These are phyloP conservation scores for Yamadazyma olivae DNA, from an alignment of 805 yeast genomes.

Conservation along the genomic window DNA sequence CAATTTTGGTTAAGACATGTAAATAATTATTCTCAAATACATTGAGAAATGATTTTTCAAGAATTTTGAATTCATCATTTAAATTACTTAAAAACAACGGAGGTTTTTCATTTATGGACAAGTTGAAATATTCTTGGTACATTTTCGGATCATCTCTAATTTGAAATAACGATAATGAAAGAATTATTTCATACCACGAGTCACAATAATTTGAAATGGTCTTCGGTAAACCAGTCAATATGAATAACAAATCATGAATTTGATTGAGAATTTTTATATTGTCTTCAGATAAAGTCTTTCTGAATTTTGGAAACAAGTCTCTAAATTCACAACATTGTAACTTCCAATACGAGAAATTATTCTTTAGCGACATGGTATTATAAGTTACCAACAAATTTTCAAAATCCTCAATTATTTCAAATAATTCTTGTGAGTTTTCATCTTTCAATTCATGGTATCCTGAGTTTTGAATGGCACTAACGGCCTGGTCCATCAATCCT, in stretches of 20 bases:
- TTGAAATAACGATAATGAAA: slow-evolving; percentile 55
- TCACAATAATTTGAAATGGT: slow-evolving; percentile 51
- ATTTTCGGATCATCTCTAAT: slow-evolving; percentile 43
- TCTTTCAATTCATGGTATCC: slow-evolving; percentile 38
- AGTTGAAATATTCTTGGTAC: slow-evolving; percentile 30
- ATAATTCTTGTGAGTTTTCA: slow-evolving; percentile 29
- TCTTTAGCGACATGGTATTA: slow-evolving; percentile 35
- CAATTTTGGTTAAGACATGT: slow-evolving; percentile 55
- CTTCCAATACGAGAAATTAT: slow-evolving; percentile 50
- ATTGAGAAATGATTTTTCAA: slow-evolving; percentile 47
- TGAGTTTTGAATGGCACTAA: slow-evolving; percentile 42
- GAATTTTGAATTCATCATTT: slow-evolving; percentile 20
- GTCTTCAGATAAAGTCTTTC: slow-evolving; percentile 20
- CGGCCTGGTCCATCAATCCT: slow-evolving; percentile 60
- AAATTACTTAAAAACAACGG: slow-evolving; percentile 34
- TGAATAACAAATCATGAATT: slow-evolving; percentile 39
- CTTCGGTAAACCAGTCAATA: slow-evolving; percentile 47
- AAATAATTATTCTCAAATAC: slow-evolving; percentile 55
- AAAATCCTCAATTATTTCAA: slow-evolving; percentile 40
- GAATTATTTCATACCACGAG: slow-evolving; percentile 67
- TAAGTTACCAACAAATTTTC: slow-evolving; percentile 37
- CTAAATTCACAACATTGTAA: slow-evolving; percentile 47
- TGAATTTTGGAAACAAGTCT: slow-evolving; percentile 31
- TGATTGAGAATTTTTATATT: slow-evolving; percentile 30
- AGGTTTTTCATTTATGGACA: slow-evolving; percentile 32